These are phyloP conservation scores for Erysimum cheiri DNA, from an alignment of 441 rosid genomes.

Conservation along the genomic window DNA sequence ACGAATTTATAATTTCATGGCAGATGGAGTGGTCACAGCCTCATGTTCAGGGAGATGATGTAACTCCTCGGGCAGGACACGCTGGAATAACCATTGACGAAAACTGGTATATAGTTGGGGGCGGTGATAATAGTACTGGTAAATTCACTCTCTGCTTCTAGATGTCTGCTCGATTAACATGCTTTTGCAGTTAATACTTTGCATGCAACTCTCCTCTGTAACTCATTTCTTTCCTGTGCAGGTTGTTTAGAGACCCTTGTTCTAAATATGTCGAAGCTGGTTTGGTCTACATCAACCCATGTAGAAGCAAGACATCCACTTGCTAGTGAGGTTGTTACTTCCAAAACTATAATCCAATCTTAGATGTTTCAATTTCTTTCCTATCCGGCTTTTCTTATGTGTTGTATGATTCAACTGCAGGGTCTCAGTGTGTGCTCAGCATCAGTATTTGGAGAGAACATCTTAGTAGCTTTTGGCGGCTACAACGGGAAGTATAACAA, in stretches of 20 bases:
- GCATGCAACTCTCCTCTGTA: conserved; percentile 9
- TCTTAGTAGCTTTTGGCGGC: conserved; percentile 96
- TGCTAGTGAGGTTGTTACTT: conserved; percentile 86
- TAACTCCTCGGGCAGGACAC: conserved; percentile 94
- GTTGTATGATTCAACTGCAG: conserved; percentile 51
- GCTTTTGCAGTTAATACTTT: conserved; percentile 3
- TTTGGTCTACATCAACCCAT: conserved; percentile 73
- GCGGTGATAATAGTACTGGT: conserved; percentile 96
- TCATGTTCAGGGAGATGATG: conserved; percentile 77
- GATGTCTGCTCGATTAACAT: not conserved
- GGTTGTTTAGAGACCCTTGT: conserved; percentile 89
- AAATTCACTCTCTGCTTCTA: conserved; percentile 33
- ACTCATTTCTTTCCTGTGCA: conserved; percentile 37
- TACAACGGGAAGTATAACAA: conserved; percentile 94
- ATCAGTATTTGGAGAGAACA: conserved; percentile 62
- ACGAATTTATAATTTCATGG: conserved; percentile 30
- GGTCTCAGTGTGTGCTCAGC: conserved; percentile 93
- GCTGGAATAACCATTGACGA: conserved; percentile 78
- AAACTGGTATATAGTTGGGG: conserved; percentile 92
- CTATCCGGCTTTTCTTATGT: conserved; percentile 21
- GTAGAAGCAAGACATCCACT: conserved; percentile 92
- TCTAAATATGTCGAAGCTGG: conserved; percentile 87
- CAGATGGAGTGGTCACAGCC: conserved; percentile 99
- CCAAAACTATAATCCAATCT: not conserved
- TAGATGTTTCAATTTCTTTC: conserved; percentile 5